Evolutionary conservation across 768 basidiomycete genomes (phyloP).

Genomic region (Suillus bovinus): DNA sequence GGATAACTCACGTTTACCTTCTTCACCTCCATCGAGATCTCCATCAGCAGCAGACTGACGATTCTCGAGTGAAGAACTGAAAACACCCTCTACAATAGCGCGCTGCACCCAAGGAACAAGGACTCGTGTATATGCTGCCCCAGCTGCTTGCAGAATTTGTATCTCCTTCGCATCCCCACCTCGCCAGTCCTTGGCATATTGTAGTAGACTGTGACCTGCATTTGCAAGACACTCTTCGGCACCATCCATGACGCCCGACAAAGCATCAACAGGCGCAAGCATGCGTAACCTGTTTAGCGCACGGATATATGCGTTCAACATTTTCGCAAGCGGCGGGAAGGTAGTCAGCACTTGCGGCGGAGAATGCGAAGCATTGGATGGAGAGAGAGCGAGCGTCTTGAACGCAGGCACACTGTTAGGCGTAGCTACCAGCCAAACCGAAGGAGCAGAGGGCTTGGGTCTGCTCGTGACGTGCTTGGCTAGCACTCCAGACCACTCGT

Average conservation of each 20-base stretch:
- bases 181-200: conserved; percentile 41
- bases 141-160: conserved; percentile 47
- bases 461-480: conserved; percentile 20
- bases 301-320: conserved; percentile 70
- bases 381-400: conserved; percentile 19
- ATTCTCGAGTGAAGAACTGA: conserved; percentile 39
- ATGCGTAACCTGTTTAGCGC: conserved; percentile 81
- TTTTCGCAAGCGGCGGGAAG: conserved; percentile 73
- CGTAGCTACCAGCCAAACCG: conserved; percentile 51
- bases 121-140: conserved; percentile 57
- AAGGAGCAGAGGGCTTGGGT: conserved; percentile 37
- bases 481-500: conserved; percentile 36
- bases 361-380: conserved; percentile 48
- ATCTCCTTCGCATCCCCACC: conserved; percentile 35
- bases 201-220: conserved; percentile 46
- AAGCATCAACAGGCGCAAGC: conserved; percentile 68
- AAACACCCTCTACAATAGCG: conserved; percentile 76
- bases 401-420: conserved; percentile 33
- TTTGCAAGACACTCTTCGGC: conserved; percentile 53
- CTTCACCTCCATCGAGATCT: background rate
- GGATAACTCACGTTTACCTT: conserved; percentile 8
- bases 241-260: conserved; percentile 46
- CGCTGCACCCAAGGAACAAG: conserved; percentile 71
- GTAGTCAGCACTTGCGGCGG: conserved; percentile 73
- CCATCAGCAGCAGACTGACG: conserved; percentile 5